Evolutionary conservation across 352 stramenopile genomes (phyloP).

Genomic region (Phytophthora sp.): DNA sequence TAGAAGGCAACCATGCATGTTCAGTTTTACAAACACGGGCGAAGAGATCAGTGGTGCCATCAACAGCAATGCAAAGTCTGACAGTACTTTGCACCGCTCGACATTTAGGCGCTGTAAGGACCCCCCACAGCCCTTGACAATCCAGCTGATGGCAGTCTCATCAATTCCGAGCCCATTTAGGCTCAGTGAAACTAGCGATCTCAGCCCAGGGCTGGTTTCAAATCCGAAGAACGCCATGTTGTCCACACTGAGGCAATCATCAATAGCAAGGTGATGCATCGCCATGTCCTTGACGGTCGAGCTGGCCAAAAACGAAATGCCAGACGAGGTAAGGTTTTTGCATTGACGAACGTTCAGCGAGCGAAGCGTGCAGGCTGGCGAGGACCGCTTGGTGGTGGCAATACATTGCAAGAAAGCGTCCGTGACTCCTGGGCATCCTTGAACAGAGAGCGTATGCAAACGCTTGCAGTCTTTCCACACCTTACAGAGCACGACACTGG

Average conservation of each 20-base stretch:
- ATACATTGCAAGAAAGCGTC: slow-evolving; percentile 66
- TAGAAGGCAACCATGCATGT: slow-evolving; percentile 49
- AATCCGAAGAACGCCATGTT: slow-evolving; percentile 84
- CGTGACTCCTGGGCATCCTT: slow-evolving; percentile 51
- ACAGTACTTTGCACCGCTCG: slow-evolving; percentile 50
- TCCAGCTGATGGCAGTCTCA: slow-evolving; percentile 75
- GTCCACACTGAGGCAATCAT: slow-evolving; percentile 63
- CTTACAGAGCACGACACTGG: slow-evolving; percentile 46
- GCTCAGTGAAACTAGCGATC: slow-evolving; percentile 39
- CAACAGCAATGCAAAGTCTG: slow-evolving; percentile 64
- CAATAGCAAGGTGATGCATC: slow-evolving; percentile 37
- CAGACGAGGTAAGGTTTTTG: slow-evolving; percentile 69
- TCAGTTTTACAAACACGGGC: slow-evolving; percentile 39
- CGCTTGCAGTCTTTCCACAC: slow-evolving; percentile 65
- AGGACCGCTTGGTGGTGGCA: slow-evolving; percentile 50
- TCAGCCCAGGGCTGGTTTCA: slow-evolving; percentile 48
- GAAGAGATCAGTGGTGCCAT: slow-evolving; percentile 47
- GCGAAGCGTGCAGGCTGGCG: slow-evolving; percentile 20
- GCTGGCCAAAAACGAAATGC: slow-evolving; percentile 58
- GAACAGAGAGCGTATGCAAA: slow-evolving; percentile 52
- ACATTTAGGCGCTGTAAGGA: slow-evolving; percentile 54
- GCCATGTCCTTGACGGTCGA: slow-evolving; percentile 30
- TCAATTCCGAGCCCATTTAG: slow-evolving; percentile 57
- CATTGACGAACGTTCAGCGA: slow-evolving; percentile 64
- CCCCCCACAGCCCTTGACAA: slow-evolving; percentile 55